phyloP scores from a whole-genome alignment of 257 asterid genomes.

The Nicotiana undulata region DNA sequence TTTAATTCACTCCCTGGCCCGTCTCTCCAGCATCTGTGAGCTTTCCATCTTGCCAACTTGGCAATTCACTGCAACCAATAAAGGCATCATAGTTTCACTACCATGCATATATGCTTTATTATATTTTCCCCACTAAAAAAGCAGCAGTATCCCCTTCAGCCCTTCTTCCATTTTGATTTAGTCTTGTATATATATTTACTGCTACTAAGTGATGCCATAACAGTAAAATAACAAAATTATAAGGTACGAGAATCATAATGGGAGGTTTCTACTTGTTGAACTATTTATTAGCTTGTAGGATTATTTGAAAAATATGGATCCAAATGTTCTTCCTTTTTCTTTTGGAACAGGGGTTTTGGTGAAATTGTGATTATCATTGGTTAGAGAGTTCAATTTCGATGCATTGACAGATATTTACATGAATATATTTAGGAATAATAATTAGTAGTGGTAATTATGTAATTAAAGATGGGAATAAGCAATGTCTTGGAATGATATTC shows the following conservation, averaged over 20 bases:
- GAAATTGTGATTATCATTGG: too few relatives aligned
- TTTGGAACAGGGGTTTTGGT: neutral
- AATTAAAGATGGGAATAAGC: too few relatives aligned
- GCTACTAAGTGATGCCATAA: neutral
- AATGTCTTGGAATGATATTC: too few relatives aligned
- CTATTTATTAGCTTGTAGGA: neutral
- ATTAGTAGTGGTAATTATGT: too few relatives aligned
- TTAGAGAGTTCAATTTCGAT: too few relatives aligned
- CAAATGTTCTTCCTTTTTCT: neutral
- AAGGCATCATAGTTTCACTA: neutral
- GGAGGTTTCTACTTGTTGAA: neutral
- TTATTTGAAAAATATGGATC: neutral
- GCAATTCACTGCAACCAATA: constrained; percentile 1
- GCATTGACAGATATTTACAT: too few relatives aligned
- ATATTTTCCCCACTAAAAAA: neutral
- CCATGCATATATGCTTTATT: constrained; percentile 5
- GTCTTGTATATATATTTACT: neutral
- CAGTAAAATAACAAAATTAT: neutral
- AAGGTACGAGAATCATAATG: neutral
- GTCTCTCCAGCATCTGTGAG: neutral
- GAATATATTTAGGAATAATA: too few relatives aligned
- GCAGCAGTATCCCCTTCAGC: neutral
- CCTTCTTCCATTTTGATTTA: neutral
- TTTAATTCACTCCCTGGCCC: neutral
- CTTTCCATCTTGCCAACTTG: neutral